These are phyloP conservation scores for Eimeria maxima DNA, from an alignment of 169 alveolate species.

Conservation along the genomic window DNA sequence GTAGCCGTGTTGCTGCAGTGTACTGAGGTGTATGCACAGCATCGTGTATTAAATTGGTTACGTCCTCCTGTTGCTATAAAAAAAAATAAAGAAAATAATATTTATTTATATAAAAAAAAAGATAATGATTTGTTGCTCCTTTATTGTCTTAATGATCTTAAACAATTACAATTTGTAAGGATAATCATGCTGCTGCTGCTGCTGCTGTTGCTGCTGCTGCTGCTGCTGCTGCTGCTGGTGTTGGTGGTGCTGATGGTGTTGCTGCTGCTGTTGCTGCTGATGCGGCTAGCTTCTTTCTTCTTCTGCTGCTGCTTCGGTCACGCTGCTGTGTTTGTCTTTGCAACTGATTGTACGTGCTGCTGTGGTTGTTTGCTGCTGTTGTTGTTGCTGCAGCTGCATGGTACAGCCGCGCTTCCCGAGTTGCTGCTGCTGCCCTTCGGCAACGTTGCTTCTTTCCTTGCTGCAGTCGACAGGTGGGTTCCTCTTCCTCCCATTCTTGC, in stretches of 20 bases:
- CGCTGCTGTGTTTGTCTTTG: no score
- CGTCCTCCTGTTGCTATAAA: constrained; percentile 19
- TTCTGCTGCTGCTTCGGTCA: no score
- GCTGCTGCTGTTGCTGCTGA: background rate
- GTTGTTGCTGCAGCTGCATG: constrained; percentile 11
- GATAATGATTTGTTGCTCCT: background rate
- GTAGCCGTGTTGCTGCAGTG: constrained; percentile 65
- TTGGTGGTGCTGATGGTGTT: background rate
- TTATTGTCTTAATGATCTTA: background rate
- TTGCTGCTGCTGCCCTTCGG: background rate
- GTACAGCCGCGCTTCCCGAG: background rate
- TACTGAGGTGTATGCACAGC: constrained; percentile 26
- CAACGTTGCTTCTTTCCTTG: background rate
- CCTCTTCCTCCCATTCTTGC: background rate
- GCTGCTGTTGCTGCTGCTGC: background rate
- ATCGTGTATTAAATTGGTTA: constrained; percentile 42
- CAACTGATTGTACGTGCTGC: no score
- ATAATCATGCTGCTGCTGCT: background rate
- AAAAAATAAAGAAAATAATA: no score
- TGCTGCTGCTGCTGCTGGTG: constrained; percentile 13
- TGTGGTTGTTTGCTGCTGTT: background rate
- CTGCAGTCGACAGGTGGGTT: constrained; percentile 30
- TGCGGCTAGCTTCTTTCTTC: no score
- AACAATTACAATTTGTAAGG: background rate
- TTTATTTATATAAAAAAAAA: no score